Conservation (phyloP, 1,284 basidiomycete genomes). For the Ustilago xerochloae region DNA sequence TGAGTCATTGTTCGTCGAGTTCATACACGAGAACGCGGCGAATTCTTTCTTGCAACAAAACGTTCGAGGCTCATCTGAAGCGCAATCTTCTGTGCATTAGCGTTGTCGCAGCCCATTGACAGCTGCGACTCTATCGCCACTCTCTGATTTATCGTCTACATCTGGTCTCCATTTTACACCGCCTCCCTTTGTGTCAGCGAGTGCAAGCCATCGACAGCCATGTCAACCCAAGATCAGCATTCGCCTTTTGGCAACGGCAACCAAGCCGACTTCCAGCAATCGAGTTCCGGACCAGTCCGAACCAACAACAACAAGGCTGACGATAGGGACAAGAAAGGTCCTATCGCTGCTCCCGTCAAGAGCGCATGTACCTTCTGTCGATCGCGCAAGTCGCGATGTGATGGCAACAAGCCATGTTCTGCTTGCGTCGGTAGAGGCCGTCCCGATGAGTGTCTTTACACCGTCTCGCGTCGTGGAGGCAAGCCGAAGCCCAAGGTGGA, state of each 20-base stretch:
- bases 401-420: slow-evolving; percentile 61
- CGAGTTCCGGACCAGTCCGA: slow-evolving; percentile 33
- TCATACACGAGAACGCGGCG: too few species aligned
- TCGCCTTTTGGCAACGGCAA: slow-evolving; percentile 19
- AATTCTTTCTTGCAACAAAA: too few species aligned
- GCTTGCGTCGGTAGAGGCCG: slow-evolving; percentile 54
- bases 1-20: too few species aligned
- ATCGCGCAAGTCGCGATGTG: slow-evolving; percentile 61
- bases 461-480: slow-evolving; percentile 59
- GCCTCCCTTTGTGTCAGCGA: too few species aligned
- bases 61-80: too few species aligned
- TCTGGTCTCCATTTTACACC: neutral
- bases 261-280: slow-evolving; percentile 10
- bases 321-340: slow-evolving; percentile 41
- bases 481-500: slow-evolving; percentile 61
- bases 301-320: slow-evolving; percentile 32
- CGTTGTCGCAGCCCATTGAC: too few species aligned
- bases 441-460: slow-evolving; percentile 60
- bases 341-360: slow-evolving; percentile 58
- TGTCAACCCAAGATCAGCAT: slow-evolving; percentile 23
- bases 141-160: neutral
- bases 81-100: too few species aligned
- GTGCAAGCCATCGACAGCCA: too few species aligned
- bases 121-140: too few species aligned
- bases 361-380: slow-evolving; percentile 57